A percentile compares a stretch with the other conserved stretches of the same genome.
phyloP scores from a whole-genome alignment of 352 stramenopile genomes.

The Phytophthora cajani region DNA sequence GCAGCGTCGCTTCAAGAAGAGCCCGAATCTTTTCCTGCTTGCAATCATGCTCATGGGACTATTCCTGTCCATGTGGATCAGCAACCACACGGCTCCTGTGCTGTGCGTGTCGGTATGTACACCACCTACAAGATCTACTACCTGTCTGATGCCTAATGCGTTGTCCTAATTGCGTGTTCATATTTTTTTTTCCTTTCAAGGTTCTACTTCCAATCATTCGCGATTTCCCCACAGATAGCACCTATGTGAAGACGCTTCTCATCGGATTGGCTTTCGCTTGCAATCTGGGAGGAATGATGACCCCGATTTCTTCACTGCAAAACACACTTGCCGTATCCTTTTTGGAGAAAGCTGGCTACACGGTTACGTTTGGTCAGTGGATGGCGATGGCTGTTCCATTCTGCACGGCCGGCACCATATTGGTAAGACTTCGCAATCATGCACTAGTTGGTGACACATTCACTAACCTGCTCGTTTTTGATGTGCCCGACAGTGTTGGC shows the following conservation, averaged over 20 bases:
- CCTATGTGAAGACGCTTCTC: constrained; percentile 91
- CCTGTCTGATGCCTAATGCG: not conserved
- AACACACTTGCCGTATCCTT: constrained; percentile 89
- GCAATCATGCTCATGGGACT: constrained; percentile 94
- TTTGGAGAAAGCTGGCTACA: constrained; percentile 87
- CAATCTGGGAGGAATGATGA: constrained; percentile 95
- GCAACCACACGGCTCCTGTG: constrained; percentile 93
- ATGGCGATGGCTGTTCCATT: constrained; percentile 91
- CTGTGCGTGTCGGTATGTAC: constrained; percentile 88
- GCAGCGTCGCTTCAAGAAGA: constrained; percentile 90
- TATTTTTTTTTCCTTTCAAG: constrained; percentile 22
- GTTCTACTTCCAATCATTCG: constrained; percentile 89
- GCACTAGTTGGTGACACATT: constrained; percentile 6
- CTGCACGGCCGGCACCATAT: constrained; percentile 83
- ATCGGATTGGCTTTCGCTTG: constrained; percentile 94
- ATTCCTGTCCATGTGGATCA: constrained; percentile 95
- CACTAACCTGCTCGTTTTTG: not conserved
- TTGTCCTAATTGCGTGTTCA: not conserved
- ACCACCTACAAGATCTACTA: not conserved
- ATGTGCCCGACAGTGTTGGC: constrained; percentile 71
- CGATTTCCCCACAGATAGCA: constrained; percentile 85
- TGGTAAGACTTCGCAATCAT: constrained; percentile 49
- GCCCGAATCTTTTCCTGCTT: constrained; percentile 89
- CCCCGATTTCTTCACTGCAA: constrained; percentile 92
- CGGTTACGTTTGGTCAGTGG: constrained; percentile 91